phyloP scores from a whole-genome alignment of 176 grass and related monocot genomes.

The Rhynchospora pubera region DNA sequence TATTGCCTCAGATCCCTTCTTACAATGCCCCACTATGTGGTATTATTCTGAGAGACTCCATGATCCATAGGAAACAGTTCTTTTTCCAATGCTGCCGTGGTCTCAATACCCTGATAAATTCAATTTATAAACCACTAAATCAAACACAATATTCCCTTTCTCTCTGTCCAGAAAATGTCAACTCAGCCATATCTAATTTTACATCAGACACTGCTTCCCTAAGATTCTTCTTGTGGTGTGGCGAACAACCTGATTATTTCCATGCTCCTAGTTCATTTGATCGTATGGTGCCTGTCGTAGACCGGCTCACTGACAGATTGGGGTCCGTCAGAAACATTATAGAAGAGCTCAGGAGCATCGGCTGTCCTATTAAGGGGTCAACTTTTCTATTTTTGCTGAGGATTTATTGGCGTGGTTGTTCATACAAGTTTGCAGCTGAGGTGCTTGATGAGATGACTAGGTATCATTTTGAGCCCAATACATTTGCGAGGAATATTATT shows the following conservation, averaged over 20 bases:
- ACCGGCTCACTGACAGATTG: constrained; percentile 45
- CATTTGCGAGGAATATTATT: constrained; percentile 56
- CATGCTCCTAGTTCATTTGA: constrained; percentile 63
- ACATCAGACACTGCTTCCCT: constrained; percentile 57
- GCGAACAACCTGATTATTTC: constrained; percentile 59
- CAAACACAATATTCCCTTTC: neutral
- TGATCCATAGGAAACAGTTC: constrained; percentile 16
- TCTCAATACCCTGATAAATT: constrained; percentile 11
- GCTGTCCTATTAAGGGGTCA: constrained; percentile 52
- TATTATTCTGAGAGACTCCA: constrained; percentile 7
- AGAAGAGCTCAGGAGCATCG: constrained; percentile 34
- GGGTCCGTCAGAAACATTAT: constrained; percentile 41
- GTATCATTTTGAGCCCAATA: constrained; percentile 54
- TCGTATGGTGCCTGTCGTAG: constrained; percentile 49
- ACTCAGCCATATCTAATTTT: constrained; percentile 40
- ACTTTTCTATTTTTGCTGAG: constrained; percentile 71
- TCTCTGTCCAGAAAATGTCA: constrained; percentile 44
- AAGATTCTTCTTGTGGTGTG: constrained; percentile 85
- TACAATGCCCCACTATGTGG: neutral
- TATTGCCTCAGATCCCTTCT: neutral
- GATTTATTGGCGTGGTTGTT: constrained; percentile 67
- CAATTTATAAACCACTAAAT: constrained; percentile 16
- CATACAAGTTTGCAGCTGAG: constrained; percentile 41
- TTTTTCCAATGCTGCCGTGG: constrained; percentile 10
- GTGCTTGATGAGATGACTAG: constrained; percentile 69